phyloP scores from a whole-genome alignment of 2,329 filamentous ascomycete species.

The Beauveria bassiana region DNA sequence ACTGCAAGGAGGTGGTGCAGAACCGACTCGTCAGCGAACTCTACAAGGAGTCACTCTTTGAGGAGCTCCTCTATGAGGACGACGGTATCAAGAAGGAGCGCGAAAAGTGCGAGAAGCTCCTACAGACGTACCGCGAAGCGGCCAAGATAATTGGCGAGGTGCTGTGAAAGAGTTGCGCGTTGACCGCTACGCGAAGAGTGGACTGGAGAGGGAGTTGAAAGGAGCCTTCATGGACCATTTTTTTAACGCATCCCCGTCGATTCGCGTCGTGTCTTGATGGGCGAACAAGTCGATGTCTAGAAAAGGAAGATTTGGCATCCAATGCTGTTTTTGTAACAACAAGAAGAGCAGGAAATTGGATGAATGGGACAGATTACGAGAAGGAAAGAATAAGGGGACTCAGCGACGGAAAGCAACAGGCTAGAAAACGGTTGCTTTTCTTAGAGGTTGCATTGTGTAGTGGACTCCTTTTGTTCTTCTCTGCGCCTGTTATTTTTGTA shows the following conservation, averaged over 20 bases:
- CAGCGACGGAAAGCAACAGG: not conserved
- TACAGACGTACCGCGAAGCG: constrained; percentile 93
- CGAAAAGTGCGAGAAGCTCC: constrained; percentile 95
- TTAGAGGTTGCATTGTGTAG: not conserved
- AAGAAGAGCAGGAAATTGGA: not conserved
- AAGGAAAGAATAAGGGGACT: not conserved
- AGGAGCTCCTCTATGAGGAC: constrained; percentile 93
- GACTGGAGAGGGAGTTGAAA: not conserved
- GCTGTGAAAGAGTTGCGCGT: constrained; percentile 41
- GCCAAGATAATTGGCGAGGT: constrained; percentile 98
- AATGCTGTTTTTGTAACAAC: not conserved
- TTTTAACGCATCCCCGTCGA: not conserved
- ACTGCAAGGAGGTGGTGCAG: constrained; percentile 96
- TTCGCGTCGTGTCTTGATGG: not conserved
- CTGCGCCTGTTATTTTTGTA: constrained; percentile 1
- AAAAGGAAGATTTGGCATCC: not conserved
- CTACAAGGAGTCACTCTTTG: constrained; percentile 85
- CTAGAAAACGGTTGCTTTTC: not conserved
- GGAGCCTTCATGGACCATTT: not conserved
- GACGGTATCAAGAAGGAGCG: constrained; percentile 95
- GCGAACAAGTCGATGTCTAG: not conserved
- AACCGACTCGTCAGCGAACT: constrained; percentile 93
- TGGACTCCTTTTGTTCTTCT: not conserved
- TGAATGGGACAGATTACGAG: not conserved
- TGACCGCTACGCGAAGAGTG: not conserved